Conservation (phyloP, 208 protist species). For the Leishmania aethiopica region DNA sequence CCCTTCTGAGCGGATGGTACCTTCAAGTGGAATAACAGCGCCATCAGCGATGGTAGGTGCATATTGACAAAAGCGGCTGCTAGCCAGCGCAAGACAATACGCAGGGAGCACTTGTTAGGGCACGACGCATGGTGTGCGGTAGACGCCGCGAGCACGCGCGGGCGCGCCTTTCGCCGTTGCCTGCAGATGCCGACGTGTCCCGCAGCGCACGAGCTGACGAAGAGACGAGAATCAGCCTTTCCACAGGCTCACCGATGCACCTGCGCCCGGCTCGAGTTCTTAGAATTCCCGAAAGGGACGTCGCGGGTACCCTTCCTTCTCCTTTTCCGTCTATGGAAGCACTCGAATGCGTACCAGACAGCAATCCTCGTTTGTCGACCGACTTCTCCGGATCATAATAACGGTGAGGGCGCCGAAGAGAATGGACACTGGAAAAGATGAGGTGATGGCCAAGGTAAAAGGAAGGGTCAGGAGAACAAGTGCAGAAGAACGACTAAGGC, state of each 20-base stretch:
- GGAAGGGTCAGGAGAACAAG: not conserved
- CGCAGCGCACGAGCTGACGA: not conserved
- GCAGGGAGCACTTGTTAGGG: not conserved
- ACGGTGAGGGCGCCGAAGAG: constrained; percentile 1
- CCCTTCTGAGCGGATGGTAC: not conserved
- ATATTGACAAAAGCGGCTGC: not conserved
- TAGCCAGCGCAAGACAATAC: not conserved
- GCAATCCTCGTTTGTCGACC: not conserved
- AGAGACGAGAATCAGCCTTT: not conserved
- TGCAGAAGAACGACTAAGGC: not conserved
- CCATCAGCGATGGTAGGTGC: not conserved
- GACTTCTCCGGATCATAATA: not conserved
- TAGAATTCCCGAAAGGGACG: not conserved
- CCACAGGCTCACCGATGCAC: not conserved
- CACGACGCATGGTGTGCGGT: not conserved
- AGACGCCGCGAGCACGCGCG: not conserved
- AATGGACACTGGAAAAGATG: not conserved
- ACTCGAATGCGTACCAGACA: not conserved
- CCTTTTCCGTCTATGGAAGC: not conserved
- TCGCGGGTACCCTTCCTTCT: not conserved
- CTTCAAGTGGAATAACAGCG: not conserved
- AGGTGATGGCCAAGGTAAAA: not conserved
- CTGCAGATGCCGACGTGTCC: not conserved
- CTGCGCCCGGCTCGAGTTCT: not conserved
- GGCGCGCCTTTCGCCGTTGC: not conserved